Conservation (phyloP, 495 filamentous ascomycete genomes). For the Xylaria longipes region DNA sequence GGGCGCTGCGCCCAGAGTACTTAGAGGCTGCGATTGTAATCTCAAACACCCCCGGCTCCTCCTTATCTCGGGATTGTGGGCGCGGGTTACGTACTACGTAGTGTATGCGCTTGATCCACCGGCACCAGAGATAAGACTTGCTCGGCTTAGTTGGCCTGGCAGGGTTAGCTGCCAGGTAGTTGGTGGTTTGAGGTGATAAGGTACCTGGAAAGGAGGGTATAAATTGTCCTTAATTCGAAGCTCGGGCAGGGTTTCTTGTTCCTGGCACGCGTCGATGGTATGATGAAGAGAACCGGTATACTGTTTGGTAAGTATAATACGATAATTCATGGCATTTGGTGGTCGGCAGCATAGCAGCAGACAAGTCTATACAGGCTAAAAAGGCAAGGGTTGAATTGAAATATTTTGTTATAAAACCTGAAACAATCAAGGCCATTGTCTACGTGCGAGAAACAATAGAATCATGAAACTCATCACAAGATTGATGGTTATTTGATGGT, state of each 20-base stretch:
- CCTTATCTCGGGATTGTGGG: conserved; percentile 18
- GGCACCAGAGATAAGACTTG: conserved; percentile 17
- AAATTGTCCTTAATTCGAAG: background rate
- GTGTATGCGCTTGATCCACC: conserved; percentile 6
- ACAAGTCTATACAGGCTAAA: background rate
- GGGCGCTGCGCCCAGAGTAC: background rate
- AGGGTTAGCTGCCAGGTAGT: background rate
- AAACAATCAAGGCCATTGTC: background rate
- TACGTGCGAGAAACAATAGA: background rate
- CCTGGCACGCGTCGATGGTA: background rate
- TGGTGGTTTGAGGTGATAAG: background rate
- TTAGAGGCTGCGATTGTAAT: conserved; percentile 19
- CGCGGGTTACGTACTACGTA: conserved; percentile 8
- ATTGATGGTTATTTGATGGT: background rate
- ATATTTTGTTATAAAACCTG: background rate
- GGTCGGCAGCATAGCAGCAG: background rate
- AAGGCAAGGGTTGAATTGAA: background rate
- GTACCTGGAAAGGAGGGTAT: conserved; percentile 9
- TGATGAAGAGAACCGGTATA: background rate
- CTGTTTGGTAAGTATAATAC: background rate
- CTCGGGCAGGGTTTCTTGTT: background rate
- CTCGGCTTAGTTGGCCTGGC: background rate
- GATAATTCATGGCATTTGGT: background rate
- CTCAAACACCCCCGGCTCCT: background rate
- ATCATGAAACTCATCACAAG: background rate